Percentiles rank a stretch among this genome's conserved stretches.
These are phyloP conservation scores for Triglochin maritima DNA, from an alignment of 106 monocot species.

Conservation along the genomic window DNA sequence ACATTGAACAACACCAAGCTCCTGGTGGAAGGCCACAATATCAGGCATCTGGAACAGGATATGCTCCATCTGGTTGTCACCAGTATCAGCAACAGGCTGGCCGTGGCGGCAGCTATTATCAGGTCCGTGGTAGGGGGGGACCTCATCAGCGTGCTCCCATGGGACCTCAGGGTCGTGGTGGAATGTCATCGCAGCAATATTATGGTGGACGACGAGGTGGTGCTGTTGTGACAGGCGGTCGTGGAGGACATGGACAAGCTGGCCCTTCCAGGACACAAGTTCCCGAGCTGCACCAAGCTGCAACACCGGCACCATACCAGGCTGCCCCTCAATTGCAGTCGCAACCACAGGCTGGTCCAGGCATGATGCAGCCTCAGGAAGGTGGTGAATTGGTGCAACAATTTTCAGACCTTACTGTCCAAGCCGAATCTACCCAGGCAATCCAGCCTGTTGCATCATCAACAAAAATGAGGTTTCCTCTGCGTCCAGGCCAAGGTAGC, in stretches of 20 bases:
- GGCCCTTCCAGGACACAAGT: constrained; percentile 37
- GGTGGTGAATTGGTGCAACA: constrained; percentile 22
- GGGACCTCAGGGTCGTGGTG: constrained; percentile 27
- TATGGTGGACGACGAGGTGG: constrained; percentile 42
- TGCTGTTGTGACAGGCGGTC: constrained; percentile 17
- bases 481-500: constrained; percentile 71
- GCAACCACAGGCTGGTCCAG: constrained; percentile 24
- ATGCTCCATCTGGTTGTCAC: constrained; percentile 19
- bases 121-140: constrained; percentile 2
- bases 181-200: constrained; percentile 36
- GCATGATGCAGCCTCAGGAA: constrained; percentile 17
- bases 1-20: constrained; percentile 11
- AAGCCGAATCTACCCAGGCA: constrained; percentile 25
- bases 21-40: constrained; percentile 23
- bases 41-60: constrained; percentile 34
- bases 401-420: constrained; percentile 38
- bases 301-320: constrained; percentile 25
- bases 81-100: constrained; percentile 31
- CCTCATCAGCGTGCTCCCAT: constrained; percentile 7
- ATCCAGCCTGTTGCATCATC: constrained; percentile 30
- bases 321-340: constrained; percentile 15
- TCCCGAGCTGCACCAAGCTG: constrained; percentile 98
- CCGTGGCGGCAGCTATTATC: constrained; percentile 5
- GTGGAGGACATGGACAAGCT: constrained; percentile 21
- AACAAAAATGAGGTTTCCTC: constrained; percentile 61